Conservation (phyloP, 2,329 filamentous ascomycete genomes). For the Sarocladium kiliense region DNA sequence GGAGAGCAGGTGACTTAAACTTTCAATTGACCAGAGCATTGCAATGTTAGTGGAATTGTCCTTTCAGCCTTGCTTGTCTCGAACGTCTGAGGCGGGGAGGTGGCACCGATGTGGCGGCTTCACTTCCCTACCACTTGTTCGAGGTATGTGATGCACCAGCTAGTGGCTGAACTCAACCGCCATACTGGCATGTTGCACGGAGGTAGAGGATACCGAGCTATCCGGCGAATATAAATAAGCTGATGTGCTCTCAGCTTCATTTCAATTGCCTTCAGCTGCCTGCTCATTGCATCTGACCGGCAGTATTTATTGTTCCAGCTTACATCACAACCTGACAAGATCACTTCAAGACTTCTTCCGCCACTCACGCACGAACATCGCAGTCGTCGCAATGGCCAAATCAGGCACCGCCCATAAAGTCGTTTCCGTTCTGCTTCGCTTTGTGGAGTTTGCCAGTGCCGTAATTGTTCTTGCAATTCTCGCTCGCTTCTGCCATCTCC, state of each 20-base stretch:
- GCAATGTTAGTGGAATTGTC: too few relatives aligned
- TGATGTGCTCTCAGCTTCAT: background rate
- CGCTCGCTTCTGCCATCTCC: constrained; percentile 15
- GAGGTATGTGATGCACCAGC: background rate
- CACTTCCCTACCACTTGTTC: background rate
- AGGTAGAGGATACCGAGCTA: too few relatives aligned
- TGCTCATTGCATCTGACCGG: background rate
- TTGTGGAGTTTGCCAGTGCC: constrained; percentile 15
- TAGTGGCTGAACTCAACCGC: background rate
- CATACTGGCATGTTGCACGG: background rate
- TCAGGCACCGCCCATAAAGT: constrained; percentile 16
- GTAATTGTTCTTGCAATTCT: constrained; percentile 21
- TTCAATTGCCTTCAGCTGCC: background rate
- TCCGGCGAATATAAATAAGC: background rate
- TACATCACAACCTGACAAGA: too few relatives aligned
- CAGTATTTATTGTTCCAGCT: background rate
- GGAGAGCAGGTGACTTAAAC: too few relatives aligned
- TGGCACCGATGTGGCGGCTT: too few relatives aligned
- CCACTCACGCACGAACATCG: background rate
- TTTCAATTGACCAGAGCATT: too few relatives aligned
- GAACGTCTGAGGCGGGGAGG: too few relatives aligned
- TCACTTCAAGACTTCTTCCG: too few relatives aligned
- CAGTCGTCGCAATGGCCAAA: constrained; percentile 4
- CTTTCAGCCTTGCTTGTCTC: too few relatives aligned
- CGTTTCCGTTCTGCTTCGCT: constrained; percentile 15